phyloP scores from a whole-genome alignment of 2,329 filamentous ascomycete species.

The Aspergillus sp. region DNA sequence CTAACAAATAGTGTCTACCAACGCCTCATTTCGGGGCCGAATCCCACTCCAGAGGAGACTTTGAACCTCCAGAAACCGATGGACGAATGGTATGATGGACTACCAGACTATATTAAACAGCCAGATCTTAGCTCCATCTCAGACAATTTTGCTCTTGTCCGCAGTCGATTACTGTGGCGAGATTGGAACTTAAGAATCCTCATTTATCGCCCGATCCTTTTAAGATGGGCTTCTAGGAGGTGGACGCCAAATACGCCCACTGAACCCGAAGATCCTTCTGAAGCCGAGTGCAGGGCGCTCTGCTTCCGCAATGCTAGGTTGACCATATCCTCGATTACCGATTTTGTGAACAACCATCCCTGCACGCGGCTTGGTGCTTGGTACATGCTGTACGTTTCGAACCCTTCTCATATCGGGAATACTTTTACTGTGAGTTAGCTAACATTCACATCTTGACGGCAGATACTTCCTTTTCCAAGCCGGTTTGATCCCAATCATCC shows the following conservation, averaged over 20 bases:
- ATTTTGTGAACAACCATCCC: conserved; percentile 41
- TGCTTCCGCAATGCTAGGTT: conserved; percentile 43
- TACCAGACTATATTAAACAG: conserved; percentile 44
- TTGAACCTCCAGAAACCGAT: conserved; percentile 42
- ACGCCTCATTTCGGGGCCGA: conserved; percentile 44
- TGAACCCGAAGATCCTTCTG: conserved; percentile 35
- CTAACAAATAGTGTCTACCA: conserved; percentile 47
- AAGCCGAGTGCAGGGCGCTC: conserved; percentile 38
- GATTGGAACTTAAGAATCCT: conserved; percentile 46
- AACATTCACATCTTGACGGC: neutral
- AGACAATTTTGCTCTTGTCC: conserved; percentile 39
- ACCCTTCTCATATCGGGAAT: neutral
- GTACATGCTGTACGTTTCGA: conserved; percentile 43
- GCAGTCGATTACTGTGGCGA: conserved; percentile 43
- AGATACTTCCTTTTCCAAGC: conserved; percentile 49
- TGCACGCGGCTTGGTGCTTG: conserved; percentile 44
- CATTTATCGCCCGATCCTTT: conserved; percentile 44
- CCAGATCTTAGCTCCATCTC: conserved; percentile 32
- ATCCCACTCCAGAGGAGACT: conserved; percentile 43
- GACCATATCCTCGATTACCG: conserved; percentile 43
- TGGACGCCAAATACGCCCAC: conserved; percentile 31
- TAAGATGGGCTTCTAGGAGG: conserved; percentile 40
- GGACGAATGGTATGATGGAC: conserved; percentile 42
- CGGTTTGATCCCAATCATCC: conserved; percentile 44
- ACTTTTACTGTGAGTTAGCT: neutral